phyloP scores from a whole-genome alignment of 2,329 filamentous ascomycete genomes.

The Colletotrichum somersetense region DNA sequence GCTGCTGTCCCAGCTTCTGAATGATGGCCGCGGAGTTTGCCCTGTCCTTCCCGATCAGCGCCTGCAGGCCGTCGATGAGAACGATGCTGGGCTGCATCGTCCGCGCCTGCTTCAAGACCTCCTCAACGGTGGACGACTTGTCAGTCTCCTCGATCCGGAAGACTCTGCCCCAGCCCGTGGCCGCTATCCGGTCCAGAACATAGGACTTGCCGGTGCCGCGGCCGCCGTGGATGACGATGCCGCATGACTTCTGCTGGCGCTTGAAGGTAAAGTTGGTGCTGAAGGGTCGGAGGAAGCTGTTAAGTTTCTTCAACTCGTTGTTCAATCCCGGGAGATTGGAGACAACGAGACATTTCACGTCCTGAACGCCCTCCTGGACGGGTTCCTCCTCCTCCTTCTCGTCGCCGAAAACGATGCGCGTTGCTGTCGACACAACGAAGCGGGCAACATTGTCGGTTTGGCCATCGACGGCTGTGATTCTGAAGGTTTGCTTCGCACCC shows the following conservation, averaged over 20 bases:
- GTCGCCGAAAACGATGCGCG: constrained; percentile 16
- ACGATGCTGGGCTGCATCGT: constrained; percentile 81
- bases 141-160: constrained; percentile 69
- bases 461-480: constrained; percentile 67
- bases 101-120: constrained; percentile 77
- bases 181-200: constrained; percentile 76
- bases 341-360: constrained; percentile 55
- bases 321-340: constrained; percentile 76
- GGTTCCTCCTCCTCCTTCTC: constrained; percentile 16
- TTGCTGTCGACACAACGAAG: constrained; percentile 54
- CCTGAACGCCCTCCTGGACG: constrained; percentile 35
- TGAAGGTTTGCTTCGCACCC: constrained; percentile 72
- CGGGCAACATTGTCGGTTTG: constrained; percentile 59
- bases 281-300: constrained; percentile 73
- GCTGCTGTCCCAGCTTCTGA: constrained; percentile 64
- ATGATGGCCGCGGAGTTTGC: constrained; percentile 63
- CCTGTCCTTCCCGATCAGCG: constrained; percentile 73
- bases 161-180: constrained; percentile 77
- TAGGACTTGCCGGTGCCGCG: constrained; percentile 88
- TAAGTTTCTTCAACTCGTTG: constrained; percentile 73
- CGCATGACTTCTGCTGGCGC: constrained; percentile 59
- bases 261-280: constrained; percentile 52
- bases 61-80: constrained; percentile 82
- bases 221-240: constrained; percentile 83
- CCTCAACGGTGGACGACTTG: constrained; percentile 71